These are phyloP conservation scores for Thraustochytrium sp. DNA, from an alignment of 352 stramenopile genomes.

Conservation along the genomic window DNA sequence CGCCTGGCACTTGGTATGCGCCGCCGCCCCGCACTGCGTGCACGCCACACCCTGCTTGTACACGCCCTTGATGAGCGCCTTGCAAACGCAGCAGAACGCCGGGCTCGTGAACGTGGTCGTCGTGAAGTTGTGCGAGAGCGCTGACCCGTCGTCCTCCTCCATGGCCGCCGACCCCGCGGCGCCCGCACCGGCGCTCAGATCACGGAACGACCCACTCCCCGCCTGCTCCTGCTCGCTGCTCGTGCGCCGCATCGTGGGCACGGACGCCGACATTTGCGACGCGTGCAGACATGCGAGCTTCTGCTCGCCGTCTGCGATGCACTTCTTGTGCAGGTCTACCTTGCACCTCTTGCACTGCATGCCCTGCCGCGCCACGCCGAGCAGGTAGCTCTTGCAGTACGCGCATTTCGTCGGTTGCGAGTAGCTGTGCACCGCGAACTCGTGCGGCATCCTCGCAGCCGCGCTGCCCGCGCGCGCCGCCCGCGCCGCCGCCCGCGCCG, in stretches of 20 bases:
- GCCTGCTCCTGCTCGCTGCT: not conserved
- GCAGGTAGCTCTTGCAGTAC: not conserved
- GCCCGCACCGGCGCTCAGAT: not conserved
- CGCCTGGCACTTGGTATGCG: not conserved
- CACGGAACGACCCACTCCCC: not conserved
- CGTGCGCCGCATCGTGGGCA: not conserved
- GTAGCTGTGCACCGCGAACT: not conserved
- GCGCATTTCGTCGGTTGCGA: not conserved
- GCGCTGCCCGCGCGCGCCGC: too few relatives aligned
- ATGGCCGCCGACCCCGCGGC: not conserved
- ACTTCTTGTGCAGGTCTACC: slow-evolving; percentile 16
- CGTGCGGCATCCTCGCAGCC: slow-evolving; percentile 1
- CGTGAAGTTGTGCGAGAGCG: not conserved
- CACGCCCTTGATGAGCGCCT: not conserved
- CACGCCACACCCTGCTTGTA: slow-evolving; percentile 9
- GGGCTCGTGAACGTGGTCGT: not conserved
- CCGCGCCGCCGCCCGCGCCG: too few relatives aligned
- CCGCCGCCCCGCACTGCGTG: not conserved
- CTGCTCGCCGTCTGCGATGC: not conserved
- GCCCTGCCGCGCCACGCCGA: not conserved
- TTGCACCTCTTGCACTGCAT: not conserved
- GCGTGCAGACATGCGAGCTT: slow-evolving; percentile 5
- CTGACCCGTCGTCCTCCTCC: not conserved
- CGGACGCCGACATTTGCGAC: not conserved
- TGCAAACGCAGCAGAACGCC: not conserved